phyloP scores from a whole-genome alignment of 1,139 yeast species.

The Candida tunisiensis region DNA sequence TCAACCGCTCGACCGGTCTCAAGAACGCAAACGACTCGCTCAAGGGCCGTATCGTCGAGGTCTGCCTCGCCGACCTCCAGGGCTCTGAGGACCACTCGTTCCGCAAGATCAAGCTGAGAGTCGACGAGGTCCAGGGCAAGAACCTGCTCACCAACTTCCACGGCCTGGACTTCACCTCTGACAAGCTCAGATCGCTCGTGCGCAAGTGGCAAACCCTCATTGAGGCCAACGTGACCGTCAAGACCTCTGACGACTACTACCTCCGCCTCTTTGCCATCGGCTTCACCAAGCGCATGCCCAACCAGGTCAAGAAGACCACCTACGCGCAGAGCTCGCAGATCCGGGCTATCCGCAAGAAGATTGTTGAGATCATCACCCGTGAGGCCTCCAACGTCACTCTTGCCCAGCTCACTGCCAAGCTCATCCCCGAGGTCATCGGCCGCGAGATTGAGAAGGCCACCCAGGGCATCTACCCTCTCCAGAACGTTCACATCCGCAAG shows the following conservation, averaged over 20 bases:
- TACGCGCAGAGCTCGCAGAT: constrained; percentile 85
- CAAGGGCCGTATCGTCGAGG: constrained; percentile 83
- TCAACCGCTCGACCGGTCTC: constrained; percentile 88
- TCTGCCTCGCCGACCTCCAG: constrained; percentile 78
- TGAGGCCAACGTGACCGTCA: constrained; percentile 82
- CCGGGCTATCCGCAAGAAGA: constrained; percentile 76
- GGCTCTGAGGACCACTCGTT: constrained; percentile 86
- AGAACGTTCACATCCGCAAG: constrained; percentile 85
- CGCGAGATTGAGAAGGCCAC: constrained; percentile 83
- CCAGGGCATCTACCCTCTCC: constrained; percentile 73
- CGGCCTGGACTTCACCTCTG: constrained; percentile 84
- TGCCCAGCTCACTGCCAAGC: constrained; percentile 76
- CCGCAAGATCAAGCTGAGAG: constrained; percentile 81
- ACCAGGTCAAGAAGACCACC: constrained; percentile 82
- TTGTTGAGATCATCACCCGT: constrained; percentile 71
- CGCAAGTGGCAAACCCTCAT: constrained; percentile 91
- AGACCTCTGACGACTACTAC: constrained; percentile 84
- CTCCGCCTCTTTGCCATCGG: constrained; percentile 82
- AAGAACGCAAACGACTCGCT: constrained; percentile 82
- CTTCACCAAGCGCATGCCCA: constrained; percentile 81
- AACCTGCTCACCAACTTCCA: constrained; percentile 90
- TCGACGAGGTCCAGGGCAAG: constrained; percentile 88
- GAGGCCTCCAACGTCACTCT: constrained; percentile 74
- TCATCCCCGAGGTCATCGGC: constrained; percentile 83
- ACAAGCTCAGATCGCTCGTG: constrained; percentile 78